Base-by-base conservation (phyloP, 1,284 basidiomycete genomes). In the Fereydounia khargensis region DNA sequence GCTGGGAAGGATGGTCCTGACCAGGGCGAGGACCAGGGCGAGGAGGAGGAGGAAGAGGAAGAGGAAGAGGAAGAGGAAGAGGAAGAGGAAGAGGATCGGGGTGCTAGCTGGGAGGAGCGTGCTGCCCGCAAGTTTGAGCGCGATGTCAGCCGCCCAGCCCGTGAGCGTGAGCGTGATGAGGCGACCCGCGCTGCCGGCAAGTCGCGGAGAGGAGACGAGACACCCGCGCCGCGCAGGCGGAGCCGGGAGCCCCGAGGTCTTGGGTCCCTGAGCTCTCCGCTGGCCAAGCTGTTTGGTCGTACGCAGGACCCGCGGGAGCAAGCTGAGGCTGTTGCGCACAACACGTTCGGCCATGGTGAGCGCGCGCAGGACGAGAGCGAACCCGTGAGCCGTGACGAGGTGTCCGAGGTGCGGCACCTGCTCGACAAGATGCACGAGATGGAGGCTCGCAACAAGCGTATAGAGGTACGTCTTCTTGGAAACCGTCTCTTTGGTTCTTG, bases 381-480 rank as follows among this genome's bases (percentile, higher is more conserved):
- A 25, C 27, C 27, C 16, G 37, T 30, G 18, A 21, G n/a, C 13
- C 22, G 21, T 22, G 30, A 38, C 35, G 21, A 13, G 16, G 9
- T 28, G 28, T 27, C 36, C 2, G 58, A 65, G 28, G n/a, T 60
- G 22, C 31, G 51, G 17, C 36, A 35, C 11, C 28, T 56, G 3
- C 46, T 59, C 1, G 36, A 28, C 4, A 54, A 53, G 27, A 47
- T 59, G 18, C 47, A 45, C 25, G 49, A 56, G 35, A 55, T 57
- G 47, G 56, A 65, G 19, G 51, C 54, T 13, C 34, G 61, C 3
- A 53, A 44, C 11, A 53, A 53, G 24, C 25, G 53, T n/a, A 65
- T 65, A 33, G 57, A 65, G 33, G 42, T 36, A 18, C 18, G 32
- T 36, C 6, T 31, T 4, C 17, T 22, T 13, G 6, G 19, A 14